Percentiles rank a stretch among this genome's conserved stretches.
These are phyloP conservation scores for Bretschneidera sinensis DNA, from an alignment of 345 rosid species.

Conservation along the genomic window DNA sequence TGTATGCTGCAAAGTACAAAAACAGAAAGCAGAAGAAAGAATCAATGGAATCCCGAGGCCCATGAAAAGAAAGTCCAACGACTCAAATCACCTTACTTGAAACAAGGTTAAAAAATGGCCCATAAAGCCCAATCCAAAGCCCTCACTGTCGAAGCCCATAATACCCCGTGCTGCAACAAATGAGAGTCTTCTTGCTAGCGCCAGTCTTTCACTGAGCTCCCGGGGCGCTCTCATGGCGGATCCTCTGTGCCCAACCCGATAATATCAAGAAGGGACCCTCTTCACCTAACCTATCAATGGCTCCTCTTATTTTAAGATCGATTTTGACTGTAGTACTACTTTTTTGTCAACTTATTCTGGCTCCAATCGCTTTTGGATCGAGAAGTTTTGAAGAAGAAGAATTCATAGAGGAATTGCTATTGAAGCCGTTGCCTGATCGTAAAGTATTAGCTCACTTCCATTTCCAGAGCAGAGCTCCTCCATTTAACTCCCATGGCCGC, in stretches of 20 bases:
- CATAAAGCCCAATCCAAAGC: too few species aligned
- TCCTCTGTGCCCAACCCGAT: neutral
- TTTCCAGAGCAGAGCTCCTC: slow-evolving; percentile 62
- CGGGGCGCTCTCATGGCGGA: slow-evolving; percentile 1
- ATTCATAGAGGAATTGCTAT: slow-evolving; percentile 62
- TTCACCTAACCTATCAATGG: slow-evolving; percentile 15
- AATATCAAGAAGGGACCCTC: neutral
- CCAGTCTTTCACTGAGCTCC: neutral
- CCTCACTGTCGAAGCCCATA: too few species aligned
- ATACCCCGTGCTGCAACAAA: too few species aligned
- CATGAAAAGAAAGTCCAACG: too few species aligned
- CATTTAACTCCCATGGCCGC: slow-evolving; percentile 61
- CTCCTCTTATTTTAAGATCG: slow-evolving; percentile 4
- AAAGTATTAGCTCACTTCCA: slow-evolving; percentile 83
- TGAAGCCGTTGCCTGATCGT: slow-evolving; percentile 85
- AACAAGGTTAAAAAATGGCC: too few species aligned
- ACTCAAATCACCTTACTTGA: too few species aligned
- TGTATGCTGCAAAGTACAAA: too few species aligned
- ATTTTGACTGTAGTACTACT: slow-evolving; percentile 18
- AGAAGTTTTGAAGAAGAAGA: slow-evolving; percentile 39
- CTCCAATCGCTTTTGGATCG: slow-evolving; percentile 36
- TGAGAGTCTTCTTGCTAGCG: too few species aligned
- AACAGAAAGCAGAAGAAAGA: too few species aligned
- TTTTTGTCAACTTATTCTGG: slow-evolving; percentile 3
- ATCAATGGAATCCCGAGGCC: too few species aligned